These are phyloP conservation scores for Larix kaempferi DNA, from an alignment of 75 land plant species.

Conservation along the genomic window DNA sequence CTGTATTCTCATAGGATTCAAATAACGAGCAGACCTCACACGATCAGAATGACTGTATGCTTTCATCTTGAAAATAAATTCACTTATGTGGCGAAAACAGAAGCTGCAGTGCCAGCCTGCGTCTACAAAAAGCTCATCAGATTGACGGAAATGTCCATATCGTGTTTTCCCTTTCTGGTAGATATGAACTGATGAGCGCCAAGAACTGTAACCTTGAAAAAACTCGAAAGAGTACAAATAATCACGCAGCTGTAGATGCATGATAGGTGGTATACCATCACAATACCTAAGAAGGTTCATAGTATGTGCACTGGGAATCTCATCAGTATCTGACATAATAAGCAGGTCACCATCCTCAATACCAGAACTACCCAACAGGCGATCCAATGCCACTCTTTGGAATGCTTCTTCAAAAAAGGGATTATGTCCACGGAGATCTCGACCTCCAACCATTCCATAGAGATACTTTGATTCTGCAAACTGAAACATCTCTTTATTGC, in stretches of 20 bases:
- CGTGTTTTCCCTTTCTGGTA: conserved; percentile 9
- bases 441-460: conserved; percentile 50
- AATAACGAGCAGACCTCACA: conserved; percentile 18
- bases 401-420: conserved; percentile 75
- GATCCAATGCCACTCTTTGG: conserved; percentile 67
- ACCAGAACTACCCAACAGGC: conserved; percentile 58
- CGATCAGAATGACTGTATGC: conserved; percentile 44
- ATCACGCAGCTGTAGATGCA: conserved; percentile 38
- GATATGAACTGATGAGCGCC: conserved; percentile 33
- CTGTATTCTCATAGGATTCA: conserved; percentile 26
- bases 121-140: conserved; percentile 32
- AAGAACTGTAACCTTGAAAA: conserved; percentile 20
- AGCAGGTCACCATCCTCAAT: conserved; percentile 67
- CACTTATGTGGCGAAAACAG: conserved; percentile 29
- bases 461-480: conserved; percentile 57
- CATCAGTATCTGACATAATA: conserved; percentile 51
- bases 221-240: conserved; percentile 46
- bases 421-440: conserved; percentile 44
- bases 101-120: conserved; percentile 60
- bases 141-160: conserved; percentile 21
- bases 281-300: conserved; percentile 30
- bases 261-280: conserved; percentile 26
- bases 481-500: conserved; percentile 42
- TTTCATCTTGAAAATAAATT: conserved; percentile 35
- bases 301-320: conserved; percentile 39